Base-by-base conservation (phyloP, 768 basidiomycete species). In the Paxillus ammoniavirescens region DNA sequence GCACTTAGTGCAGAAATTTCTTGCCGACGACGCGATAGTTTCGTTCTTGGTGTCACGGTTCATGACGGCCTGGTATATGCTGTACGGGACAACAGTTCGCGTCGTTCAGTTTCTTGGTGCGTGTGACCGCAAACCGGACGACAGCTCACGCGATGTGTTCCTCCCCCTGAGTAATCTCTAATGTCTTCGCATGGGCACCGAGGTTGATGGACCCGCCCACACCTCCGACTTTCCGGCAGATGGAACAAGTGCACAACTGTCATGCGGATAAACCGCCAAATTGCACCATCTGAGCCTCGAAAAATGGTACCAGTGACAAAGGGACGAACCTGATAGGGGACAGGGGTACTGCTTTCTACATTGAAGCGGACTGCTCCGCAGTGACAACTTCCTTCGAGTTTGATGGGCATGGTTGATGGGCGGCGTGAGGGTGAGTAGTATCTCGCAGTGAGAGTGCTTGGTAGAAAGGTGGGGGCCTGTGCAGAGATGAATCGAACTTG, bases 141-240 rank as follows among this genome's bases (percentile, higher is more conserved):
- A 8, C 3, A 30, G 9, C 55, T 36, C 37, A 83, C 85, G 78
- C 79, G 47, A 86, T 67, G 53, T 80, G 61, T 53, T 81, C 81
- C 48, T 80, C 73, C 1, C 84, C 85, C 33, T 69, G 58, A 47
- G 78, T 73, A 40, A 87, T 63, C 38, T 78, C 68, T 45, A 87
- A 68, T 0, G 81, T 81, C 1, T 80, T 64, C 13, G 72, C 72
- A 43, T 78, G 69, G 1, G 77, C 86, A 21, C 83, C 81, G n/a
- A 87, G 77, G 56, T 87, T 87, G 64, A 87, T 77, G 2, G 83
- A 81, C 0, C 86, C 85, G 12, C 84, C 83, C 0, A 70, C 70
- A 13, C 86, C 86, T 37, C 84, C 84, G 9, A 85, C 82, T 65
- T 87, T 87, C 53, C 86, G 80, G 61, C 86, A 87, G 56, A 87